Evolutionary conservation across 352 stramenopile genomes (phyloP), one percentile per base, ranked within the genome.

Genomic region (Aphanomyces astaci): DNA sequence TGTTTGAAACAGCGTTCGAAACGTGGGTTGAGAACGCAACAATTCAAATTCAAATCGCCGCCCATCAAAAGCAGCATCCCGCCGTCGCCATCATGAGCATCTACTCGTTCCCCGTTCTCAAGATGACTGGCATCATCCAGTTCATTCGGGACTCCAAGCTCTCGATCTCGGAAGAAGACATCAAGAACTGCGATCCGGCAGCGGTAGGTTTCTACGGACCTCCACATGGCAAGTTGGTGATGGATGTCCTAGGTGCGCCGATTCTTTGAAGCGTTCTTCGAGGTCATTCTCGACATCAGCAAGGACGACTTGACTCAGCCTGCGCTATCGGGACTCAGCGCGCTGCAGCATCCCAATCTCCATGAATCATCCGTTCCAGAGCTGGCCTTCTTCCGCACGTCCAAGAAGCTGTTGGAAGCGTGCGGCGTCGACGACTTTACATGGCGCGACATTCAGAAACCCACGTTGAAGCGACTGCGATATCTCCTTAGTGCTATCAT

Each of bases 351-450:
- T 71, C 90, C 93, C 1, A 89, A 98, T 72, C 74, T 98, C 0
- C 94, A 99, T 76, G 78, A 96, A 55, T 91, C 98, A 25, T 94
- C 80, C n/a, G 84, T 98, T 22, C 80, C 89, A 1, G 92, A 98
- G 65, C 73, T 98, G 17, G 87, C 89, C 24, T 98, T 98, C 74
- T 98, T 98, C 73, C 80, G 80, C 9, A 82, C 94, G 28, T 76
- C 94, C 2, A 84, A 80, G 64, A 92, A 89, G 71, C 84, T 98
- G 59, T 90, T 99, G 74, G 72, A 73, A 4, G 88, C 88, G 36
- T 98, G 91, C 60, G 96, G 95, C 30, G 85, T 98, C 25, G 72
- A 90, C 71, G 95, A 99, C 72, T 99, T 99, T 80, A 83, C 82
- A 3, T 84, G 97, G 48, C 87, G 88, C 25, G 96, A 99, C 71